A percentile compares a stretch with the other conserved stretches of the same genome.
Evolutionary conservation across 805 yeast genomes (phyloP).

Genomic region (Lipomyces yamadae): DNA sequence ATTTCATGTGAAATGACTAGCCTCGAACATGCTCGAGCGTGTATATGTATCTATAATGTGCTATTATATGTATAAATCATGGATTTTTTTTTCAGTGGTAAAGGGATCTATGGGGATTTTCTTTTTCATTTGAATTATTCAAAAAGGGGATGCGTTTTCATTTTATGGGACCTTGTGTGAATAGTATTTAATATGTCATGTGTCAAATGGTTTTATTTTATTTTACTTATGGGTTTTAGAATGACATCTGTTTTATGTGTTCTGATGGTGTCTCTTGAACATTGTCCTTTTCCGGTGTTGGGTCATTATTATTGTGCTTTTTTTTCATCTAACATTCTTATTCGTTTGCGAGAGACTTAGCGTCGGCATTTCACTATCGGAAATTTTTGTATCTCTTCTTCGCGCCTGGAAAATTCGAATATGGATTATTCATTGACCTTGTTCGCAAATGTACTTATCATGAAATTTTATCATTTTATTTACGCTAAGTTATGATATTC

Average conservation of each 20-base stretch:
- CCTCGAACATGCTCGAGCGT: not conserved
- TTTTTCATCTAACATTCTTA: not conserved
- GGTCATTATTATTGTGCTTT: not conserved
- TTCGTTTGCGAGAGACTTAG: not conserved
- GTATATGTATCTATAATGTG: slow-evolving; percentile 9
- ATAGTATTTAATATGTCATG: not conserved
- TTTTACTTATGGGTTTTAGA: slow-evolving; percentile 1
- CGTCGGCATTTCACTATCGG: not conserved
- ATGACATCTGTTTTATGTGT: not conserved
- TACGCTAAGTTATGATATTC: not conserved
- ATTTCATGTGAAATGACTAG: not conserved
- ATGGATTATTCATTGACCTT: slow-evolving; percentile 3
- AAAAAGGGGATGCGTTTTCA: slow-evolving; percentile 3
- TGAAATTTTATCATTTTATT: not conserved
- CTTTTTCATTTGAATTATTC: not conserved
- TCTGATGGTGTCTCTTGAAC: not conserved
- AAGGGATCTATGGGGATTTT: not conserved
- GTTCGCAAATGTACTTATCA: not conserved
- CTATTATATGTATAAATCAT: slow-evolving; percentile 2
- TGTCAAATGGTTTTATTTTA: not conserved
- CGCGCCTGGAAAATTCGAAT: not conserved
- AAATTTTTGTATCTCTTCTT: slow-evolving; percentile 1
- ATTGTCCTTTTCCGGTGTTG: not conserved
- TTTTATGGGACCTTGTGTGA: not conserved
- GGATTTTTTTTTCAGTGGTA: not conserved